These are phyloP conservation scores for Jamesozyma rosinii DNA, from an alignment of 805 yeast genomes.

Conservation along the genomic window DNA sequence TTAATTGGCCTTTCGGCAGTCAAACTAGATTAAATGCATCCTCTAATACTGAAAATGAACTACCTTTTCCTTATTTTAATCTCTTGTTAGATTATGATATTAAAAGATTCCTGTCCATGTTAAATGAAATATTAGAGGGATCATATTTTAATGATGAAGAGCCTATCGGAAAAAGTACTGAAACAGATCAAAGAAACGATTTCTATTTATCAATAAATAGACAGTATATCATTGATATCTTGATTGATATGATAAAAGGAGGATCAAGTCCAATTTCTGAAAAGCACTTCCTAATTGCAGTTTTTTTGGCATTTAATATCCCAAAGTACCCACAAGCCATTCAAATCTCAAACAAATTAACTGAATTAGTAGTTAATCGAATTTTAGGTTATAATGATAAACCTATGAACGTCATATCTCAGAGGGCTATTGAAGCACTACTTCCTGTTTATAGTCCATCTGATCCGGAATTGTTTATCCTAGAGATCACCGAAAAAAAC, in stretches of 20 bases:
- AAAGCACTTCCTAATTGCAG: constrained; percentile 35
- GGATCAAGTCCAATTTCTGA: constrained; percentile 22
- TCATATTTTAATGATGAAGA: constrained; percentile 54
- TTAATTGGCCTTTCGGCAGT: constrained; percentile 38
- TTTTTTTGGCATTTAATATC: constrained; percentile 70
- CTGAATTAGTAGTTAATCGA: constrained; percentile 40
- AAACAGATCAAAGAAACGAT: constrained; percentile 12
- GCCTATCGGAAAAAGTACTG: constrained; percentile 20
- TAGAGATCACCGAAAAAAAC: constrained; percentile 16
- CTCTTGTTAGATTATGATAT: constrained; percentile 48
- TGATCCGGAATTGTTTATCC: constrained; percentile 37
- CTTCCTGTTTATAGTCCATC: constrained; percentile 58
- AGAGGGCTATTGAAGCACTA: constrained; percentile 65
- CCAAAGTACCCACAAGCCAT: constrained; percentile 83
- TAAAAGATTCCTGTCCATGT: constrained; percentile 50
- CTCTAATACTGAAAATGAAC: constrained; percentile 30
- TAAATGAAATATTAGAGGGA: constrained; percentile 83
- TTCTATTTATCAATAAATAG: constrained; percentile 39
- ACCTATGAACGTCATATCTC: not conserved
- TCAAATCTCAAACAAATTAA: constrained; percentile 51
- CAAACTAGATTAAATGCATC: constrained; percentile 31
- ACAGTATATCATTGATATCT: constrained; percentile 68
- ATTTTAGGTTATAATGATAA: constrained; percentile 28
- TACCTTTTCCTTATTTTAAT: constrained; percentile 63
- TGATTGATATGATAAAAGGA: constrained; percentile 48